These are phyloP conservation scores for Aspergillus brasiliensis DNA, from an alignment of 2,329 filamentous ascomycete species.

Conservation along the genomic window DNA sequence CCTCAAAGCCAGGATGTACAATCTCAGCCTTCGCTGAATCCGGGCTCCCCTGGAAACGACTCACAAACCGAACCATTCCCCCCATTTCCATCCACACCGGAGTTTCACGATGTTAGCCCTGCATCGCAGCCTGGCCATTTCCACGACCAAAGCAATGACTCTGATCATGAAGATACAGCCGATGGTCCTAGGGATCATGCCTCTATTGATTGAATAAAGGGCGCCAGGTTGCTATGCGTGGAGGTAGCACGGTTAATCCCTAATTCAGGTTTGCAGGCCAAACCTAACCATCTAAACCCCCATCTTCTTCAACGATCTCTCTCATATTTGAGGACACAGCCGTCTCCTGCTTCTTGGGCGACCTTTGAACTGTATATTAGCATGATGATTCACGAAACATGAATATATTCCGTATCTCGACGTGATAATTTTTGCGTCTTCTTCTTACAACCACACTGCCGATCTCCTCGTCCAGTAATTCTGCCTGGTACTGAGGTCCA, in stretches of 20 bases:
- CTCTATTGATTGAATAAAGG: background rate
- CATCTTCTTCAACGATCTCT: background rate
- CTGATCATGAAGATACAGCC: background rate
- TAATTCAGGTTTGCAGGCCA: slow-evolving; percentile 7
- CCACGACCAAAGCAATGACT: background rate
- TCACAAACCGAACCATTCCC: slow-evolving; percentile 38
- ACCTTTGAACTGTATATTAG: slow-evolving; percentile 1
- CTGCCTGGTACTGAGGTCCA: too few species aligned
- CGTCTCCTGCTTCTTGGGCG: background rate
- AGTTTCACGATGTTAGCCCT: slow-evolving; percentile 1
- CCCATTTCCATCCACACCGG: slow-evolving; percentile 25
- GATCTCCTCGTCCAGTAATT: too few species aligned
- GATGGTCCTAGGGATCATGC: too few species aligned
- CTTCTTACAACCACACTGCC: background rate
- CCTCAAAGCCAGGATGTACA: background rate
- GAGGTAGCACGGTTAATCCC: background rate
- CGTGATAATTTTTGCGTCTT: background rate
- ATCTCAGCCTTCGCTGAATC: slow-evolving; percentile 12
- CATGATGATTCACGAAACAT: slow-evolving; percentile 20
- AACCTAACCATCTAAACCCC: background rate
- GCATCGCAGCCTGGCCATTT: slow-evolving; percentile 9
- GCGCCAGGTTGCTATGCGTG: background rate
- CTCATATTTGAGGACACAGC: background rate
- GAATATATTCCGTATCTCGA: slow-evolving; percentile 10
- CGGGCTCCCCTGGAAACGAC: slow-evolving; percentile 20